Base-by-base conservation (phyloP, 257 asterid genomes). In the Solanum chiquidenum region DNA sequence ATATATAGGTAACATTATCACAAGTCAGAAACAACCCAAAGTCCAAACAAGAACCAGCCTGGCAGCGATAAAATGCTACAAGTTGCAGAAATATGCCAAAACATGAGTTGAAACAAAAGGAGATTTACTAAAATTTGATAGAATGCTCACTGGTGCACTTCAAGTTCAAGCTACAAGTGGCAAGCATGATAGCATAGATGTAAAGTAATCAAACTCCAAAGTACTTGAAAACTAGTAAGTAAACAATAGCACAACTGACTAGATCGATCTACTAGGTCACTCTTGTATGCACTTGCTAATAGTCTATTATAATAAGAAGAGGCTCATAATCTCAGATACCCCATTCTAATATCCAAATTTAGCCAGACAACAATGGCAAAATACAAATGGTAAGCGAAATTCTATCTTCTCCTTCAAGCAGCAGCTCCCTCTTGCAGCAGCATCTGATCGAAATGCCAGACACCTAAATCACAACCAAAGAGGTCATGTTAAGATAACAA, bases 401-500 rank as follows among this genome's bases (percentile, higher is more conserved):
- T 29, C 69, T 16, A 40, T 37, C 31, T 9, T 49, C 58, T 55
- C 88, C 73, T 83, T 91, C 91, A 94, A 11, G 92, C 94, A 87
- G 88, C 90, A 38, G 76, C 92, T 80, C 73, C 89, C 86, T 82
- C 85, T 29, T 82, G 25, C 69, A 95, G 96, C 83, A 95, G 94
- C 94, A 87, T 90, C 90, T 95, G 96, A 88, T 96, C 93, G 29
- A 96, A 96, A 91, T 96, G 96, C 98, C 95, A 96, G 37, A 93
- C 98, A 58, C 96, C 96, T 94, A 92, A 90, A 89, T 88, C 77
- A 27, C 25, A 77, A 84, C 73, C 31, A 64, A 89, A n/a, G 72
- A 83, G 79, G 6, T 9, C 23, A 40, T 58, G 29, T 73, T 10
- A 35, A 33, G 68, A 73, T 6, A 37, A 82, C 13, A 44, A n/a